Evolutionary conservation across 768 basidiomycete species (phyloP).

Genomic region (Amylocystis lapponica): DNA sequence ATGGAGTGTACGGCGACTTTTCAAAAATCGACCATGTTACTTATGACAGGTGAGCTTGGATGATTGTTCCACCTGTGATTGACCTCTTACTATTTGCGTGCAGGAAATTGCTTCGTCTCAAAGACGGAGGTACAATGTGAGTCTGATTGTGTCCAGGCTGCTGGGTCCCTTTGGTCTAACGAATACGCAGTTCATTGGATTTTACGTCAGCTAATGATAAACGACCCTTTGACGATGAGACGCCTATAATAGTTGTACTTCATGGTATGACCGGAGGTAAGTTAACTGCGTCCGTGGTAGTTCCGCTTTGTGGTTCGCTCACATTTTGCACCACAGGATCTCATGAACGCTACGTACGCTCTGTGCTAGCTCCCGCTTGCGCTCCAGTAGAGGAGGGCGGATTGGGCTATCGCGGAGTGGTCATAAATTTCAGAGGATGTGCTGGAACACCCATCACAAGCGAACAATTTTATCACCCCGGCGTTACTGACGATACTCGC

Average conservation of each 20-base stretch:
- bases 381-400: constrained; percentile 72
- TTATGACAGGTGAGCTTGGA: constrained; percentile 45
- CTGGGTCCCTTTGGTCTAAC: background rate
- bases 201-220: constrained; percentile 41
- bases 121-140: constrained; percentile 64
- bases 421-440: constrained; percentile 92
- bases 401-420: constrained; percentile 83
- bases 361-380: constrained; percentile 71
- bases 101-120: constrained; percentile 43
- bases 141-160: constrained; percentile 12
- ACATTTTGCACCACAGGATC: constrained; percentile 49
- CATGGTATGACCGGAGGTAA: constrained; percentile 44
- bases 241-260: constrained; percentile 50
- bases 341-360: constrained; percentile 85
- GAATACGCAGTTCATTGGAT: constrained; percentile 50
- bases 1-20: constrained; percentile 56
- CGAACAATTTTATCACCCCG: constrained; percentile 81
- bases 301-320: background rate
- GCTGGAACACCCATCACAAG: constrained; percentile 82
- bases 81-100: constrained; percentile 7
- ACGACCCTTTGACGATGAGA: constrained; percentile 28
- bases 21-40: constrained; percentile 47
- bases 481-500: constrained; percentile 85
- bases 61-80: constrained; percentile 5
- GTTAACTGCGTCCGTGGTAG: constrained; percentile 5